Evolutionary conservation across 2,329 filamentous ascomycete genomes (phyloP), one percentile per base, ranked within the genome.

Genomic region (Cryphonectria carpinicola): DNA sequence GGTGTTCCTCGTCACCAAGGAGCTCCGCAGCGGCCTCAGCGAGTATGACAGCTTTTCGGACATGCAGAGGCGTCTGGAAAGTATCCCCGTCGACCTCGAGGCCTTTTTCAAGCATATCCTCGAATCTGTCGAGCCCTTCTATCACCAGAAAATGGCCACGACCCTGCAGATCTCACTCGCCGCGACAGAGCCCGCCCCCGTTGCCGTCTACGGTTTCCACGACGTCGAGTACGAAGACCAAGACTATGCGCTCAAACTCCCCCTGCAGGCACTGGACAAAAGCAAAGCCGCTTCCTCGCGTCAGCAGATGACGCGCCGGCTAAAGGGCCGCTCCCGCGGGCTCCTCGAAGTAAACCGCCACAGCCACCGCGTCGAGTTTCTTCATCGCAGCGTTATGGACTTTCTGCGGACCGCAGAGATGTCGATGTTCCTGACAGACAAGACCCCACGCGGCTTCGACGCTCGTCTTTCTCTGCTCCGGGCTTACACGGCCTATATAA

Each of bases 1-100:
- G 66, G 66, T 68, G 2, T 28, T 68, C 8, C 66, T 68, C 13
- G 66, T 69, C n/a, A 69, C 67, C 14, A 64, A 65, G 32, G 41
- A 43, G 25, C 10, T 65, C 7, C 19, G 46, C 4, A 63, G 46
- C 3, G 17, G 60, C 8, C 35, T 65, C 28, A 68, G 43, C 41
- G 60, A 68, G 6, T 32, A 69, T 28, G 68, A 69, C 37, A 65
- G 52, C 13, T 25, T 60, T 10, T 25, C 14, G 7, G 52, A 56
- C 28, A 28, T 66, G 10, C 60, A 32, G 4, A 46, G n/a, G 54
- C 19, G 68, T 10, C 58, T 70, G 5, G 52, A 70, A 22, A 49
- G n/a, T 4, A 37, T 43, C 13, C 41, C 41, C 14, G 41, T 43
- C 41, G 41, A 43, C 41, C 41, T 43, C 14, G 41, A 43, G 41